phyloP scores from a whole-genome alignment of 257 asterid species.

The Avicennia marina region DNA sequence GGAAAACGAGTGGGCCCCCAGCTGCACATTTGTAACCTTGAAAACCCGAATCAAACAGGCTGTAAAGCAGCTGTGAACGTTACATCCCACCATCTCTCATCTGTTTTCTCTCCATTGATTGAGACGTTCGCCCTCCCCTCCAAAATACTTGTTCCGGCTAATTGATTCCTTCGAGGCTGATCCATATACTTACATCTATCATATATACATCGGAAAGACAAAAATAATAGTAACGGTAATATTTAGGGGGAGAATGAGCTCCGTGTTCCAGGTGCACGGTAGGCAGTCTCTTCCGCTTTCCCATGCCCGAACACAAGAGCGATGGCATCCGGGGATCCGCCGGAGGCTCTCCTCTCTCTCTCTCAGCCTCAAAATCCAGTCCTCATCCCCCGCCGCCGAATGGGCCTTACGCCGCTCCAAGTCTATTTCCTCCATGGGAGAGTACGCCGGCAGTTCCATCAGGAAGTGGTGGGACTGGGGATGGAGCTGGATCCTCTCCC shows the following conservation, averaged over 20 bases:
- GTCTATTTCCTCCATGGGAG: conserved; percentile 45
- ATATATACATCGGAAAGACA: neutral
- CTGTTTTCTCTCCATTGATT: neutral
- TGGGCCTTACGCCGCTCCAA: conserved; percentile 70
- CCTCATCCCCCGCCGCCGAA: conserved; percentile 26
- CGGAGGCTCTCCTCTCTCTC: conserved; percentile 58
- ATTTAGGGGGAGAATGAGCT: conserved; percentile 46
- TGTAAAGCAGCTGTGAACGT: conserved; percentile 35
- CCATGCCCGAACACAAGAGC: conserved; percentile 20
- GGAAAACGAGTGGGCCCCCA: too few species aligned
- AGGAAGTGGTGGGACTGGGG: conserved; percentile 89
- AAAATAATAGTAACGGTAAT: too few species aligned
- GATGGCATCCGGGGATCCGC: conserved; percentile 32
- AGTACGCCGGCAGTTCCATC: conserved; percentile 47
- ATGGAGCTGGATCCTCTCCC: conserved; percentile 67
- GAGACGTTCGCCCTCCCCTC: neutral
- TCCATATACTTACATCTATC: neutral
- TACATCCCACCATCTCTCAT: conserved; percentile 9
- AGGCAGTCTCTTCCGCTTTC: conserved; percentile 62
- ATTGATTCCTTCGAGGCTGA: too few species aligned
- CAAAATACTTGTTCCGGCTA: neutral
- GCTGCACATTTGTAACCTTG: too few species aligned
- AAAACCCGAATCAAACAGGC: conserved; percentile 30
- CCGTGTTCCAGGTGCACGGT: conserved; percentile 45
- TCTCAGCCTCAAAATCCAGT: conserved; percentile 51